Percentiles rank a stretch among this genome's conserved stretches.
phyloP scores from a whole-genome alignment of 306 rosid genomes.

The Hippophae gyantsensis region DNA sequence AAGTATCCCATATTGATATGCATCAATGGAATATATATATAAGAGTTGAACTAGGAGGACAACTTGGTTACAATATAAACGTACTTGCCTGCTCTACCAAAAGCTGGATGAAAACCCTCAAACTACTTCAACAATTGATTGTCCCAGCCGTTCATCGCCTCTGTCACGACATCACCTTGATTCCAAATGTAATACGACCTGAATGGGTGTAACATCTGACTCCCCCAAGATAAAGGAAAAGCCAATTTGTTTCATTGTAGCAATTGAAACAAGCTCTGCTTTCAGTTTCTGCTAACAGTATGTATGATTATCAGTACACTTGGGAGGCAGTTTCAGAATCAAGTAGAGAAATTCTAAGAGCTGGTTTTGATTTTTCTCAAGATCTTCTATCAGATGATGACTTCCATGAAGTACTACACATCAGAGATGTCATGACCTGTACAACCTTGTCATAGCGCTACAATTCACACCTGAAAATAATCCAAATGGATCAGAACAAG shows the following conservation, averaged over 20 bases:
- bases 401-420: constrained; percentile 82
- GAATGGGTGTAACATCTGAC: constrained; percentile 66
- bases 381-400: constrained; percentile 88
- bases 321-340: constrained; percentile 65
- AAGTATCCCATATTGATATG: constrained; percentile 66
- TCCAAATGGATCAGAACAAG: constrained; percentile 40
- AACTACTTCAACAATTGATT: constrained; percentile 63
- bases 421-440: constrained; percentile 70
- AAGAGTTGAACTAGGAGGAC: constrained; percentile 89
- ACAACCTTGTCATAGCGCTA: constrained; percentile 79
- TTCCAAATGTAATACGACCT: constrained; percentile 65
- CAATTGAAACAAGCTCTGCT: constrained; percentile 72
- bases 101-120: constrained; percentile 70
- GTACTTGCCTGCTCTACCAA: constrained; percentile 78
- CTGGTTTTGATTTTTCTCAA: constrained; percentile 74
- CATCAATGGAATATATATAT: constrained; percentile 72
- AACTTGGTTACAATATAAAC: constrained; percentile 60
- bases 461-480: constrained; percentile 64
- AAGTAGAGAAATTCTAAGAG: constrained; percentile 43
- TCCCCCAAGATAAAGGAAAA: constrained; percentile 67
- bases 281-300: constrained; percentile 79
- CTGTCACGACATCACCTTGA: constrained; percentile 68
- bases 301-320: constrained; percentile 96
- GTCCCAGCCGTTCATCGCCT: constrained; percentile 75
- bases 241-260: constrained; percentile 54